These are phyloP conservation scores for Starmerella sirachaensis DNA, from an alignment of 805 yeast species.

Conservation along the genomic window DNA sequence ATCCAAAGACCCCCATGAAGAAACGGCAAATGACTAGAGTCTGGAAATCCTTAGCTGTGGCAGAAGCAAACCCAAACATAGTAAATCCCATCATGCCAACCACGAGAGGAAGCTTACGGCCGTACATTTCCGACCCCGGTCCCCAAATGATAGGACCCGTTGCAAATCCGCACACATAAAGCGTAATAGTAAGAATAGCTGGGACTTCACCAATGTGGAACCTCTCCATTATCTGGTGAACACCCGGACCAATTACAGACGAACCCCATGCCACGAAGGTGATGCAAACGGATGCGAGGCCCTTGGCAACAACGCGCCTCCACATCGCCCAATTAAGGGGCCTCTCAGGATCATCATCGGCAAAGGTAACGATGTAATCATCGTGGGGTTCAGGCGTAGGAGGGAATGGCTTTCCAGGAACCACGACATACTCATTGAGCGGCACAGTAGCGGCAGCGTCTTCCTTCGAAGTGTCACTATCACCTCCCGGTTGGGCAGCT, in stretches of 20 bases:
- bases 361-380: constrained; percentile 21
- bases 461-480: too few relatives aligned
- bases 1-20: constrained; percentile 48
- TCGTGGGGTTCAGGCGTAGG: constrained; percentile 17
- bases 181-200: constrained; percentile 42
- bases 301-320: constrained; percentile 25
- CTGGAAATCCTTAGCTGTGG: constrained; percentile 39
- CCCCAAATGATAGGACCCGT: constrained; percentile 58
- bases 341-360: constrained; percentile 41
- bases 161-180: constrained; percentile 56
- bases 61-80: constrained; percentile 40
- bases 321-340: constrained; percentile 43
- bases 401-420: constrained; percentile 19
- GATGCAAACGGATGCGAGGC: constrained; percentile 30
- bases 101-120: constrained; percentile 39
- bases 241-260: constrained; percentile 36
- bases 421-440: constrained; percentile 15
- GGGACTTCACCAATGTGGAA: constrained; percentile 38
- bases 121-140: constrained; percentile 42
- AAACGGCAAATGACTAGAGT: constrained; percentile 44
- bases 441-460: too few relatives aligned
- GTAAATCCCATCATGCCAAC: constrained; percentile 25
- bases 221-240: constrained; percentile 27
- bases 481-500: too few relatives aligned
- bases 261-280: constrained; percentile 33